phyloP scores from a whole-genome alignment of 1,284 basidiomycete species.

The Puccinia coronata region DNA sequence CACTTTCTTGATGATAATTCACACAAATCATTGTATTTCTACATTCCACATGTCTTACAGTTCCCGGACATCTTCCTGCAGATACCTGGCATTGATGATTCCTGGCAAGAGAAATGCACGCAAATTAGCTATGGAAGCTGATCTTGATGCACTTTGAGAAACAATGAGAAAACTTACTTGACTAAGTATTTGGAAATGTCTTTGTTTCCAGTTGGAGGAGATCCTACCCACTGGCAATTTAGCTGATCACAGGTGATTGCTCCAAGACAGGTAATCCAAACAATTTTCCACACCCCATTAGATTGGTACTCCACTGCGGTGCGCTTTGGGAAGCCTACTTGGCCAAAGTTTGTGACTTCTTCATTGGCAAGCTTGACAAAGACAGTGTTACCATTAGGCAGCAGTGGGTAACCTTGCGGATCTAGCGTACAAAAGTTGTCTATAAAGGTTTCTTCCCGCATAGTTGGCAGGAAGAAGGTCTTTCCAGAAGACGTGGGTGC shows the following conservation, averaged over 20 bases:
- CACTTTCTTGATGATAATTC: neutral
- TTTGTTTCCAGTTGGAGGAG: neutral
- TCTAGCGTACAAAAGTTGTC: too few species aligned
- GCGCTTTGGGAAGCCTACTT: neutral
- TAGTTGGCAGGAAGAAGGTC: too few species aligned
- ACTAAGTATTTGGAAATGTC: neutral
- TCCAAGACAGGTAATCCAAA: neutral
- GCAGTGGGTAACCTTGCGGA: slow-evolving; percentile 6
- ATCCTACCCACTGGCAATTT: neutral
- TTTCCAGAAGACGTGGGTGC: too few species aligned
- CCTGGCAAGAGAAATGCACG: neutral
- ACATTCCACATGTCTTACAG: neutral
- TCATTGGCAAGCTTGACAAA: neutral
- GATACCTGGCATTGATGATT: neutral
- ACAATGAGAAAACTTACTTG: neutral
- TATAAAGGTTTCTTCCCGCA: too few species aligned
- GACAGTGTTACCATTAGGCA: neutral
- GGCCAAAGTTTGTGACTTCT: neutral
- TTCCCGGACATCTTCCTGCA: neutral
- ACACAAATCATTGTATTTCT: neutral
- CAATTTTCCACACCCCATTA: neutral
- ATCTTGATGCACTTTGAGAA: neutral
- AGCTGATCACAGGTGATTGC: neutral
- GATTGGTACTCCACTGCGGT: neutral
- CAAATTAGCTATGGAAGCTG: neutral